phyloP scores from a whole-genome alignment of 805 yeast genomes.

The Candida nonsorbophila region DNA sequence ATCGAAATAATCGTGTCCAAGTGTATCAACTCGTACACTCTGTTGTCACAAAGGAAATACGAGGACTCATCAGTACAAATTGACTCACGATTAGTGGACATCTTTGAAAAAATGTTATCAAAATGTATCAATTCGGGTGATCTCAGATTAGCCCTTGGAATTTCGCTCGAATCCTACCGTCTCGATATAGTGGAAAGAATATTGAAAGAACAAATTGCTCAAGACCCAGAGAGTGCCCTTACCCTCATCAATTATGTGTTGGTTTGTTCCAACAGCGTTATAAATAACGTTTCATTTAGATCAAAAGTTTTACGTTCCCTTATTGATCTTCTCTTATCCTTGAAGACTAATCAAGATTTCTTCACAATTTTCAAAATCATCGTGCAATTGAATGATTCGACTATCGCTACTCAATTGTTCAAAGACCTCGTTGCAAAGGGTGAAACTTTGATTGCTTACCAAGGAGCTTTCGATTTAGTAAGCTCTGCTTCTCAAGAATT shows the following conservation, averaged over 20 bases:
- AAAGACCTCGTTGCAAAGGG: conserved; percentile 50
- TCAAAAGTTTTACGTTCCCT: conserved; percentile 56
- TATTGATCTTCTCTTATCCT: conserved; percentile 52
- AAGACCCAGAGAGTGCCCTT: conserved; percentile 49
- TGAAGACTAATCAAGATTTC: conserved; percentile 63
- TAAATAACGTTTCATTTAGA: conserved; percentile 63
- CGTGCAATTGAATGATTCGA: conserved; percentile 77
- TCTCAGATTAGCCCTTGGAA: conserved; percentile 78
- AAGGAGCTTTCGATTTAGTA: conserved; percentile 93
- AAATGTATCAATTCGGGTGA: conserved; percentile 74
- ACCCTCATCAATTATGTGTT: conserved; percentile 67
- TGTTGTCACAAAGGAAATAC: conserved; percentile 47
- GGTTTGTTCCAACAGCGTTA: conserved; percentile 64
- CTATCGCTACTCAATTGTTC: conserved; percentile 66
- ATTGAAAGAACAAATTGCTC: conserved; percentile 35
- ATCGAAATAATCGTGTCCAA: conserved; percentile 91
- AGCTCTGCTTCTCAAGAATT: conserved; percentile 88
- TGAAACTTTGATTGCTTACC: conserved; percentile 65
- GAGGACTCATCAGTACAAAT: conserved; percentile 25
- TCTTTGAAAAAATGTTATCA: conserved; percentile 82
- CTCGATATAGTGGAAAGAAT: conserved; percentile 70
- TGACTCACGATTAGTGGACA: conserved; percentile 57
- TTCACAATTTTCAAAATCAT: conserved; percentile 80
- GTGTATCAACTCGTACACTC: conserved; percentile 80
- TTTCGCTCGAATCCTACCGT: conserved; percentile 83